Evolutionary conservation across 257 asterid genomes (phyloP), one percentile per base, ranked within the genome.

Genomic region (Sherardia arvensis): DNA sequence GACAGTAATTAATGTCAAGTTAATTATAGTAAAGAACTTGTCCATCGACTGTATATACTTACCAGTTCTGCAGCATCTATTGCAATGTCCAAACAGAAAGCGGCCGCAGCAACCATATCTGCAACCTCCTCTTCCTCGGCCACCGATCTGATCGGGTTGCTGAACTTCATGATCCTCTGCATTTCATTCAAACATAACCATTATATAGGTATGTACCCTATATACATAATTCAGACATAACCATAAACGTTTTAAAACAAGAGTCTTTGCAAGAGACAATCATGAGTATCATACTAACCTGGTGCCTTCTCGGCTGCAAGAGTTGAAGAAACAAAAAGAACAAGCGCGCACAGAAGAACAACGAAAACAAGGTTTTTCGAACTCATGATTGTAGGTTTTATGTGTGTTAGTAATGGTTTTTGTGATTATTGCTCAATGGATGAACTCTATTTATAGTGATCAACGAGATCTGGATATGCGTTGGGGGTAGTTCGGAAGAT

Each of bases 41-140:
- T 32, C 7, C 34, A 32, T 34, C 9, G 7, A 34, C 43, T 53
- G 10, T 18, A 21, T 6, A 21, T 6, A 54, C 0, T 5, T 17
- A 61, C 66, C 66, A 22, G 66, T 61, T 61, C 30, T 61, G 66
- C 66, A 61, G 51, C 66, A 61, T n/a, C 66, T n/a, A 1, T 34
- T 36, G 20, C 66, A 61, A 22, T 18, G 28, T 32, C 66, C 66
- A 5, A 21, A 61, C 2, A 8, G 34, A 8, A 23, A 6, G 53
- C 34, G 6, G 12, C 66, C 30, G 1, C 66, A 61, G 53, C 32
- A 51, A 48, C 69, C 69, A 10, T 54, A 51, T 20, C 68, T 33
- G 34, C 69, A 53, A 20, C 69, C 59, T n/a, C 60, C 17, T 36
- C 17, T 11, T 33, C 40, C 47, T 7, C 40, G 40, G 47, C 47